Evolutionary conservation across 2,329 filamentous ascomycete species (phyloP).

Genomic region (Claviceps sp.): DNA sequence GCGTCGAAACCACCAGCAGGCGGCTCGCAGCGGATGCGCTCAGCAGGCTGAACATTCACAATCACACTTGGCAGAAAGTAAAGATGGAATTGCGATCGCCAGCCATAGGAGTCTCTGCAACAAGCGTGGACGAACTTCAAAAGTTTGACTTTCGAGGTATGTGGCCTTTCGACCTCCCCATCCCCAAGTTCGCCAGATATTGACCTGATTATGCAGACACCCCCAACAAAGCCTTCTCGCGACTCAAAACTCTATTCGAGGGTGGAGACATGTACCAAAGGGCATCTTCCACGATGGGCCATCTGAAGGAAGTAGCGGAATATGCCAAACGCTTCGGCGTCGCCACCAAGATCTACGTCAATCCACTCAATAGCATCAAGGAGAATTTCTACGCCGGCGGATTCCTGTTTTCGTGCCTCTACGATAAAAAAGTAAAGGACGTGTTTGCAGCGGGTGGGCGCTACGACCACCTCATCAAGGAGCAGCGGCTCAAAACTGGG

Average conservation of each 20-base stretch:
- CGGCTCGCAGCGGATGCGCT: constrained; percentile 67
- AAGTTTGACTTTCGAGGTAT: constrained; percentile 80
- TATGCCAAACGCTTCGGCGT: constrained; percentile 68
- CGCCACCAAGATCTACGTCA: constrained; percentile 66
- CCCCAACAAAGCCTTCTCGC: constrained; percentile 42
- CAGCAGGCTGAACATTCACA: constrained; percentile 74
- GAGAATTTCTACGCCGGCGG: constrained; percentile 82
- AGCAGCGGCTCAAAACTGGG: constrained; percentile 60
- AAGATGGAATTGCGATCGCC: constrained; percentile 71
- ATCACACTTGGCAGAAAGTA: constrained; percentile 72
- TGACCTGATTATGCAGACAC: constrained; percentile 26
- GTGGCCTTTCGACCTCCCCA: constrained; percentile 6
- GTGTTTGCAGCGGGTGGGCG: constrained; percentile 89
- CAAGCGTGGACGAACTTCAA: constrained; percentile 78
- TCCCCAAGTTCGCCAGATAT: not conserved
- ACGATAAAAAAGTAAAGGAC: constrained; percentile 69
- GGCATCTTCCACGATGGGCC: constrained; percentile 61
- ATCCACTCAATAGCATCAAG: constrained; percentile 75
- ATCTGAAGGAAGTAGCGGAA: constrained; percentile 64
- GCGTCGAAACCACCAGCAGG: constrained; percentile 56
- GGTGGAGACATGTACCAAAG: constrained; percentile 57
- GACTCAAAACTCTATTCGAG: constrained; percentile 46
- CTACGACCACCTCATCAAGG: constrained; percentile 80
- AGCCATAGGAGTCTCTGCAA: constrained; percentile 69
- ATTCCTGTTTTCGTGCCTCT: constrained; percentile 79